These are phyloP conservation scores for Vitis hybrid DNA, from an alignment of 177 flowering plant genomes.

Conservation along the genomic window DNA sequence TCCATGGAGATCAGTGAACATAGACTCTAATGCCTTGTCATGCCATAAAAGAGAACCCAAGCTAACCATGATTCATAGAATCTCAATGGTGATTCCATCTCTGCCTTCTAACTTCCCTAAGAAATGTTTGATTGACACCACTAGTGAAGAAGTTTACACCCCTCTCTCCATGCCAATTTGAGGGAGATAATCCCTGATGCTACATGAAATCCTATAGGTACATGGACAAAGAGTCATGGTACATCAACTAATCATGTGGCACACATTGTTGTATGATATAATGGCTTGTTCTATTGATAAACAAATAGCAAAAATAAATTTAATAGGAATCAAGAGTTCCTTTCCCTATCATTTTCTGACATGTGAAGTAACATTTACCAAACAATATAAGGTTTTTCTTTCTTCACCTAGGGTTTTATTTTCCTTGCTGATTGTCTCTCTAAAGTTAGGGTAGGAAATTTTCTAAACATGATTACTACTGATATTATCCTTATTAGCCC, in stretches of 20 bases:
- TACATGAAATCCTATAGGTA: neutral
- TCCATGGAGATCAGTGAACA: neutral
- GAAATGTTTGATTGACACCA: neutral
- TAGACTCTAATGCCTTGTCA: neutral
- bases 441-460: too few species aligned
- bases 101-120: neutral
- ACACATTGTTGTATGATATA: neutral
- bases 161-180: neutral
- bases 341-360: too few species aligned
- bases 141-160: neutral
- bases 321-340: too few species aligned
- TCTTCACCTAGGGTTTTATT: too few species aligned
- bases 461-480: too few species aligned
- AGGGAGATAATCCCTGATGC: neutral
- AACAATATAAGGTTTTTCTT: too few species aligned
- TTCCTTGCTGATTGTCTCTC: too few species aligned
- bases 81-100: neutral
- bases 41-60: neutral
- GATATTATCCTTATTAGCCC: too few species aligned
- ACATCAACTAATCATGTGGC: neutral
- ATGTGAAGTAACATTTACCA: too few species aligned
- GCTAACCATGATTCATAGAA: neutral
- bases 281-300: neutral
- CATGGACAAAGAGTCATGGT: neutral
- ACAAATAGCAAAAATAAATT: too few species aligned